A percentile compares a stretch with the other conserved stretches of the same genome.
These are phyloP conservation scores for Xylaria hypoxylon DNA, from an alignment of 2,329 filamentous ascomycete species.

Conservation along the genomic window DNA sequence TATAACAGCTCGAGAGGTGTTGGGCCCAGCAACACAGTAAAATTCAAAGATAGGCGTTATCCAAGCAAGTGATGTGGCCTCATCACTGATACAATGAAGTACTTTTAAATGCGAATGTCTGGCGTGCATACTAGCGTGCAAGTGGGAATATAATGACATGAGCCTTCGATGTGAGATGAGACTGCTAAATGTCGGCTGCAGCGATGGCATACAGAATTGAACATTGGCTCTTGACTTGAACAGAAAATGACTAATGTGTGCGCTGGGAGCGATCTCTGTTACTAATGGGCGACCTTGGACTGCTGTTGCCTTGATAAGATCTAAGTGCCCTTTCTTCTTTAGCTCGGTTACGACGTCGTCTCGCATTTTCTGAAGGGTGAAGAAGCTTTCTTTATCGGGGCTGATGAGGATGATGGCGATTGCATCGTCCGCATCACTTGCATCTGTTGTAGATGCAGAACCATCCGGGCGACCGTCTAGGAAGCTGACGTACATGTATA, in stretches of 20 bases:
- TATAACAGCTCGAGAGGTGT: slow-evolving; percentile 71
- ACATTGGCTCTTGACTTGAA: slow-evolving; percentile 97
- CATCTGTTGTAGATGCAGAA: slow-evolving; percentile 56
- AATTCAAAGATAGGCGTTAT: slow-evolving; percentile 91
- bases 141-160: slow-evolving; percentile 84
- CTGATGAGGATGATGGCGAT: slow-evolving; percentile 95
- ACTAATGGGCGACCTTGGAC: slow-evolving; percentile 76
- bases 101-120: slow-evolving; percentile 89
- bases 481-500: slow-evolving; percentile 99
- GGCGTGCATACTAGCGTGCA: slow-evolving; percentile 87
- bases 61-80: slow-evolving; percentile 87
- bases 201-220: slow-evolving; percentile 92
- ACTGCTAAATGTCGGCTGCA: slow-evolving; percentile 72
- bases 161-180: slow-evolving; percentile 75
- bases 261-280: slow-evolving; percentile 82
- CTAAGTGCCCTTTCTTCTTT: slow-evolving; percentile 78
- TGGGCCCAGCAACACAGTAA: slow-evolving; percentile 91
- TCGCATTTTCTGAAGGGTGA: slow-evolving; percentile 81
- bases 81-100: slow-evolving; percentile 80
- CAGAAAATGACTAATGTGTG: slow-evolving; percentile 87
- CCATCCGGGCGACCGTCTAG: slow-evolving; percentile 71
- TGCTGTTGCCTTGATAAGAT: slow-evolving; percentile 78
- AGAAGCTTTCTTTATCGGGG: slow-evolving; percentile 93
- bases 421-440: slow-evolving; percentile 77
- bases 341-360: slow-evolving; percentile 75